Percentiles rank a stretch among this genome's conserved stretches.
phyloP scores from a whole-genome alignment of 225 moss, liverwort and hornwort genomes.

The Rhytidiadelphus loreus region DNA sequence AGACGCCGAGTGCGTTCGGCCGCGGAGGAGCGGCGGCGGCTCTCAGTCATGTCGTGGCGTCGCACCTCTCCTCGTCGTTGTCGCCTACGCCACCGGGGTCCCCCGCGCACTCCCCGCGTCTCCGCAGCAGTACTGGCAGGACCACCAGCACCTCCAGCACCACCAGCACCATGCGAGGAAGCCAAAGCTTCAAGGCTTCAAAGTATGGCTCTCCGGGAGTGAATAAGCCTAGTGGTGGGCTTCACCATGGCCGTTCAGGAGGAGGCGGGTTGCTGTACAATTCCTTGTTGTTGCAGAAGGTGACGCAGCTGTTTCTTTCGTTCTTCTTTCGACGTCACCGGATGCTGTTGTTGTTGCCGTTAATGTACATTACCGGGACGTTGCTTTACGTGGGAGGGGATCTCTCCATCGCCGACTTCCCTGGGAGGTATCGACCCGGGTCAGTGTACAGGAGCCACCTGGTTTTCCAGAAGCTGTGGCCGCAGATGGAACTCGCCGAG shows the following conservation, averaged over 20 bases:
- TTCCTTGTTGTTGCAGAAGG: neutral
- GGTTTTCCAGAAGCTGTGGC: constrained; percentile 74
- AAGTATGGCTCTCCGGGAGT: constrained; percentile 10
- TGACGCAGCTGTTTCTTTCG: constrained; percentile 21
- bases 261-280: neutral
- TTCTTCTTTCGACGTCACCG: constrained; percentile 28
- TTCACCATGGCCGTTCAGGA: neutral
- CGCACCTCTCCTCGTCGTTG: neutral
- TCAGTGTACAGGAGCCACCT: constrained; percentile 70
- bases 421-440: constrained; percentile 20
- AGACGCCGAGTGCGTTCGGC: neutral
- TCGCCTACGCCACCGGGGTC: constrained; percentile 19
- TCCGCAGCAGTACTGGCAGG: constrained; percentile 8
- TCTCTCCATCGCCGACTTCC: constrained; percentile 21
- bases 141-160: neutral
- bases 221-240: neutral
- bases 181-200: neutral
- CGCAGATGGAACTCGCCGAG: constrained; percentile 54
- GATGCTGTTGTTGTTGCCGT: constrained; percentile 26
- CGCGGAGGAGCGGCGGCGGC: neutral
- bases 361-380: constrained; percentile 30
- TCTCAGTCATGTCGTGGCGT: neutral
- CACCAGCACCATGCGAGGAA: neutral
- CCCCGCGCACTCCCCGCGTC: constrained; percentile 36
- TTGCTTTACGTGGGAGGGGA: constrained; percentile 29